These are phyloP conservation scores for Wilcoxina mikolae DNA, from an alignment of 495 filamentous ascomycete genomes.

Conservation along the genomic window DNA sequence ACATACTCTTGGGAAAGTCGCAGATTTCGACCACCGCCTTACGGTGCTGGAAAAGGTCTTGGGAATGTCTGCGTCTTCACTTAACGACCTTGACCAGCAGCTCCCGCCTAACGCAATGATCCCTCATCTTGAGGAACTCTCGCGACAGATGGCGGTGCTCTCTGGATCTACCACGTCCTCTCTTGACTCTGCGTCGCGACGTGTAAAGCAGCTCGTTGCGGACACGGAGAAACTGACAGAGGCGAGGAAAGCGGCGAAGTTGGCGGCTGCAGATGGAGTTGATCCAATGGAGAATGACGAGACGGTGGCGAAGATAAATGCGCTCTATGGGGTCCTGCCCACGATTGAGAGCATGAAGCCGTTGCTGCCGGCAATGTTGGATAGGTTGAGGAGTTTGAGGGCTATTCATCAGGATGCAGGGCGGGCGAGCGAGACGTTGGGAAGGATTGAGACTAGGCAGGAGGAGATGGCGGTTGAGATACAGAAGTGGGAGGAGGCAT, in stretches of 20 bases:
- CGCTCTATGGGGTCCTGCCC: slow-evolving; percentile 73
- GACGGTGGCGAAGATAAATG: slow-evolving; percentile 63
- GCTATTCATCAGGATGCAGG: slow-evolving; percentile 78
- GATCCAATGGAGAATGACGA: slow-evolving; percentile 43
- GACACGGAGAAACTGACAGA: slow-evolving; percentile 69
- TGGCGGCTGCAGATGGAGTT: slow-evolving; percentile 17
- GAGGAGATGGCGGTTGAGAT: slow-evolving; percentile 72
- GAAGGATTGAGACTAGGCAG: slow-evolving; percentile 62
- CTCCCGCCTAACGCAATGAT: slow-evolving; percentile 51
- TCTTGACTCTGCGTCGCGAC: slow-evolving; percentile 58
- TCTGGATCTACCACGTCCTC: slow-evolving; percentile 47
- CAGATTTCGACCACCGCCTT: slow-evolving; percentile 74
- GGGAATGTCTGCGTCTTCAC: slow-evolving; percentile 54
- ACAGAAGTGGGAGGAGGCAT: slow-evolving; percentile 66
- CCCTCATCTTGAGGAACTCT: slow-evolving; percentile 62
- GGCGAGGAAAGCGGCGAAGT: slow-evolving; percentile 53
- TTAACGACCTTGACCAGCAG: slow-evolving; percentile 46
- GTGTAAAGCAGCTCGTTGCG: slow-evolving; percentile 57
- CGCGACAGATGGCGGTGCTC: slow-evolving; percentile 53
- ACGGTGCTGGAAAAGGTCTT: slow-evolving; percentile 63
- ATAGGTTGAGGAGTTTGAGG: slow-evolving; percentile 68
- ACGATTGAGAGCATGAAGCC: slow-evolving; percentile 81
- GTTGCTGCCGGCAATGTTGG: slow-evolving; percentile 68
- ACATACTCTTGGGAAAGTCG: slow-evolving; percentile 60
- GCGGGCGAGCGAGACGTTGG: slow-evolving; percentile 63